Percentiles rank a stretch among this genome's conserved stretches.
These are phyloP conservation scores for Paramecium sonneborni DNA, from an alignment of 73 alveolate species.

Conservation along the genomic window DNA sequence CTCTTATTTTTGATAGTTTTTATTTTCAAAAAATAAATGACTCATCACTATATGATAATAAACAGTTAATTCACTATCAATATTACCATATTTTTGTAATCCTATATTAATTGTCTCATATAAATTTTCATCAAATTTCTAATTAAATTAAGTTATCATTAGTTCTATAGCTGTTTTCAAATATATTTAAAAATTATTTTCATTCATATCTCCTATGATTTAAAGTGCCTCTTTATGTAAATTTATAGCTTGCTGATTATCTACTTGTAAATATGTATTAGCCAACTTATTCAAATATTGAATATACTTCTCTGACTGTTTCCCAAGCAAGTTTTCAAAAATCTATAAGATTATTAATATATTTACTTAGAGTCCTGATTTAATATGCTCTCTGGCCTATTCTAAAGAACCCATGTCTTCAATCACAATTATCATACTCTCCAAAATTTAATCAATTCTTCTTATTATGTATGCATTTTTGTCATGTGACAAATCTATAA, in stretches of 20 bases:
- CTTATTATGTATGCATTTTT: not conserved
- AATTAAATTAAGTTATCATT: not conserved
- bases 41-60: constrained; percentile 24
- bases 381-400: not conserved
- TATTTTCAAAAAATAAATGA: not conserved
- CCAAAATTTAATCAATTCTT: not conserved
- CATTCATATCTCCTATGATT: not conserved
- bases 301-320: not conserved
- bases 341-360: not conserved
- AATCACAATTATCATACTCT: constrained; percentile 1
- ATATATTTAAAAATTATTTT: not conserved
- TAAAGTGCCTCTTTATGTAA: not conserved
- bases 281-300: constrained; percentile 2
- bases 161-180: constrained; percentile 10
- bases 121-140: not conserved
- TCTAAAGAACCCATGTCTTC: constrained; percentile 3
- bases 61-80: not conserved
- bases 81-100: not conserved
- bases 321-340: not conserved
- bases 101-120: not conserved
- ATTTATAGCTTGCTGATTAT: not conserved
- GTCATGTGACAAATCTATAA: not conserved
- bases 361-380: not conserved
- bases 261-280: not conserved
- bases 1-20: not conserved